phyloP scores from a whole-genome alignment of 371 early-diverging fungal genomes.

The Syncephalastrum contaminatum region DNA sequence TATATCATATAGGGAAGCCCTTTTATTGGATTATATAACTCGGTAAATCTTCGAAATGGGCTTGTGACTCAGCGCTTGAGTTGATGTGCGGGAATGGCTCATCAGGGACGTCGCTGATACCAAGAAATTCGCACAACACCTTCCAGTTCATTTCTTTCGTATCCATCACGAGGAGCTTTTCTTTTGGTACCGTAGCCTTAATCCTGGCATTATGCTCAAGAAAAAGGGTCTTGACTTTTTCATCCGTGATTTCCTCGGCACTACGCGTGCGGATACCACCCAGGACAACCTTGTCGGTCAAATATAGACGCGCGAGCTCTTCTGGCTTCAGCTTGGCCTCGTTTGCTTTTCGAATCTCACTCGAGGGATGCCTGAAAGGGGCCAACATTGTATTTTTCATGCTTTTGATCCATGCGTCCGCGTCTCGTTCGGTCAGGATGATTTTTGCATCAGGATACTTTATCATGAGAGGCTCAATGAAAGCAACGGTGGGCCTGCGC shows the following conservation, averaged over 20 bases:
- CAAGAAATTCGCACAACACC: constrained; percentile 10
- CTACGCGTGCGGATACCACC: constrained; percentile 15
- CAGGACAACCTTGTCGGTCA: constrained; percentile 12
- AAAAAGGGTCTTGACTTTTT: constrained; percentile 20
- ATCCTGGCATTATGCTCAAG: constrained; percentile 25
- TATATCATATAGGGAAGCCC: too few relatives aligned
- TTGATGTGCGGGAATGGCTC: constrained; percentile 13
- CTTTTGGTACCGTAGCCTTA: constrained; percentile 21
- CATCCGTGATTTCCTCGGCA: constrained; percentile 12
- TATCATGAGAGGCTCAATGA: constrained; percentile 13
- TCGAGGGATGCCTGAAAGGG: too few relatives aligned
- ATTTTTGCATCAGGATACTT: constrained; percentile 43
- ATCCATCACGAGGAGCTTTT: constrained; percentile 20
- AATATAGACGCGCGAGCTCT: too few relatives aligned
- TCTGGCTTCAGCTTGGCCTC: too few relatives aligned
- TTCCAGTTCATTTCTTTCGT: constrained; percentile 25
- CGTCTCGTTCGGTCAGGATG: constrained; percentile 26
- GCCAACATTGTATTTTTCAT: constrained; percentile 25
- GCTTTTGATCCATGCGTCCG: constrained; percentile 35
- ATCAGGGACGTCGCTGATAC: constrained; percentile 7
- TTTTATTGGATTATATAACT: too few relatives aligned
- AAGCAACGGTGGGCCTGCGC: constrained; percentile 25
- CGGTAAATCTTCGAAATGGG: too few relatives aligned
- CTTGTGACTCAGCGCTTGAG: neutral
- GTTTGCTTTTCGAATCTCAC: neutral